phyloP scores from a whole-genome alignment of 139 green algal species.

The Chlorella sp. region DNA sequence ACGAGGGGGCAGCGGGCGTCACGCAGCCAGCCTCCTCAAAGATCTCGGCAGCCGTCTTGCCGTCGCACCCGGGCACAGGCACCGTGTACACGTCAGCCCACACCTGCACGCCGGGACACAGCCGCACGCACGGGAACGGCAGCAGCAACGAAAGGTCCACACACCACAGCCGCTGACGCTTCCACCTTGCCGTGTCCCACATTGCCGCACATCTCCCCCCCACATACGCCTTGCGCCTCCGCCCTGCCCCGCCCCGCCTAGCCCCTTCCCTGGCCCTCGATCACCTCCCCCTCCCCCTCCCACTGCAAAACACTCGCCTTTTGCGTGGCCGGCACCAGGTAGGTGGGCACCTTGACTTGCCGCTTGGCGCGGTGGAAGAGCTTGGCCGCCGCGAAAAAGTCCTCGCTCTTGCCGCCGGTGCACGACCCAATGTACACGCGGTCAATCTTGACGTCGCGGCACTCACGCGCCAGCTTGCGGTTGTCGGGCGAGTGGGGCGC shows the following conservation, averaged over 20 bases:
- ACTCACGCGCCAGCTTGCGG: conserved; percentile 83
- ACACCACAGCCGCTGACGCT: background rate
- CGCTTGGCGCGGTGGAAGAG: conserved; percentile 74
- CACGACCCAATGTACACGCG: conserved; percentile 91
- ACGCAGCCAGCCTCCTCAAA: conserved; percentile 88
- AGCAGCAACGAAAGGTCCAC: background rate
- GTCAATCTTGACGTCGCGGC: conserved; percentile 82
- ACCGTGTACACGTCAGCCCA: conserved; percentile 91
- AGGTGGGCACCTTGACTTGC: conserved; percentile 91
- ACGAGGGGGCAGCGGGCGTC: conserved; percentile 79
- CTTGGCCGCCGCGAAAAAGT: conserved; percentile 87
- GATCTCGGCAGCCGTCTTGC: conserved; percentile 91
- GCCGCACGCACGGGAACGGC: background rate
- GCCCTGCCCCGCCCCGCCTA: no score
- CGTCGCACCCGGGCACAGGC: conserved; percentile 85
- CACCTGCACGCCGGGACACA: conserved; percentile 44
- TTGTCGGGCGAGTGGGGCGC: conserved; percentile 95
- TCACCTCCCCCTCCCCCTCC: no score
- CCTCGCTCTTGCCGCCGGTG: conserved; percentile 89
- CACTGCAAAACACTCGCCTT: conserved; percentile 49
- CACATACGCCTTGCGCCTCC: no score
- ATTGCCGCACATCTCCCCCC: no score
- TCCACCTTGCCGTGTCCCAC: no score
- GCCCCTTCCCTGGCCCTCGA: no score
- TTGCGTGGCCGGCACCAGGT: conserved; percentile 92